Conservation (phyloP, 2,329 filamentous ascomycete species). For the Elsinoe batatas region DNA sequence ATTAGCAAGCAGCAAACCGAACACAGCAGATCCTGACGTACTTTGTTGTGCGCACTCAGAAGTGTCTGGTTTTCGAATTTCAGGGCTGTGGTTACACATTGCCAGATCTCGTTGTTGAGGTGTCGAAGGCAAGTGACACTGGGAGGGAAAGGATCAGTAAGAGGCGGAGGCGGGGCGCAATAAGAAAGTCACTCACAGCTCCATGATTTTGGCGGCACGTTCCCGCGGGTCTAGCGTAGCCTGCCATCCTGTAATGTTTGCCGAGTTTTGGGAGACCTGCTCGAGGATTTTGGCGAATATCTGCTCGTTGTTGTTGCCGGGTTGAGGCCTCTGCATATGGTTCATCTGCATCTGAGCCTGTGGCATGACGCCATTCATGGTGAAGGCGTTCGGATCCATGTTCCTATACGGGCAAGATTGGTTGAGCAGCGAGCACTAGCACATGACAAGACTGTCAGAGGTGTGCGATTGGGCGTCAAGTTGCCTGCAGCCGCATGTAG, state of each 20-base stretch:
- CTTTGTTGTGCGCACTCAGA: conserved; percentile 10
- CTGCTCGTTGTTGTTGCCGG: conserved; percentile 20
- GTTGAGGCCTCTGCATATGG: conserved; percentile 23
- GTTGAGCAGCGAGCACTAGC: conserved; percentile 5
- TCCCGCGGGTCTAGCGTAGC: conserved; percentile 22
- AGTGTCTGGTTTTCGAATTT: conserved; percentile 14
- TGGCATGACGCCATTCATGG: conserved; percentile 14
- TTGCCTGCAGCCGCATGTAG: background rate
- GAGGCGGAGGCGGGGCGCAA: conserved; percentile 4
- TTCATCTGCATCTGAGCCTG: conserved; percentile 17
- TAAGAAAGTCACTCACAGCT: conserved; percentile 23
- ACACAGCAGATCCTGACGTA: background rate
- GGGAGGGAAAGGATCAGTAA: conserved; percentile 10
- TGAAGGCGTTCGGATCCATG: conserved; percentile 18
- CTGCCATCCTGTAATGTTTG: conserved; percentile 23
- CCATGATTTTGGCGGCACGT: conserved; percentile 23
- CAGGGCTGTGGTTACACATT: conserved; percentile 14
- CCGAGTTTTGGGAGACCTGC: conserved; percentile 17
- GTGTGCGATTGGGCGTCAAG: conserved; percentile 8
- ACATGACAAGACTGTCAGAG: conserved; percentile 9
- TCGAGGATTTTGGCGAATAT: conserved; percentile 20
- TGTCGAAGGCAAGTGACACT: conserved; percentile 15
- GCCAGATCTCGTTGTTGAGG: conserved; percentile 10
- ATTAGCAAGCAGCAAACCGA: background rate
- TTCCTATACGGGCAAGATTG: background rate